Percentiles rank a stretch among this genome's conserved stretches.
phyloP scores from a whole-genome alignment of 2,329 filamentous ascomycete genomes.

The Incumbomyces delicatus region DNA sequence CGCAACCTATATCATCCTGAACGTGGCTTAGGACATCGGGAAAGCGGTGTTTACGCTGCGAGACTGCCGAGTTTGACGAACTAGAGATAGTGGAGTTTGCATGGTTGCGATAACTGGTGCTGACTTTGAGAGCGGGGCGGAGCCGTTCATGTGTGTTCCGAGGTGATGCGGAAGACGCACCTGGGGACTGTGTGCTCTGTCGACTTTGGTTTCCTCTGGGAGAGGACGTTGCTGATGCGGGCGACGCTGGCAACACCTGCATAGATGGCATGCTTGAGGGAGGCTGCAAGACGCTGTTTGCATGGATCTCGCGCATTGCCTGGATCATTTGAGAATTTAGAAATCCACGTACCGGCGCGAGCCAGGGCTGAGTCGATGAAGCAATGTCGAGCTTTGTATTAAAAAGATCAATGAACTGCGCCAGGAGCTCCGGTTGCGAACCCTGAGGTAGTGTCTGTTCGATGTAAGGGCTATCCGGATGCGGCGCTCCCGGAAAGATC shows the following conservation, averaged over 20 bases:
- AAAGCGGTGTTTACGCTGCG: neutral
- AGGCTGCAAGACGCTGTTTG: neutral
- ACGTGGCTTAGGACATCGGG: neutral
- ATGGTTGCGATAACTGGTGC: no score
- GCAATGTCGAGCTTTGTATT: neutral
- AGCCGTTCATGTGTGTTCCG: no score
- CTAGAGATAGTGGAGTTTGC: no score
- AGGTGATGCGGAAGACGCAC: neutral
- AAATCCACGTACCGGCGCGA: neutral
- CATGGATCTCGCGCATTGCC: slow-evolving; percentile 2
- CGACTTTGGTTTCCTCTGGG: neutral
- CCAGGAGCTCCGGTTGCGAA: neutral
- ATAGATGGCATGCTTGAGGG: neutral
- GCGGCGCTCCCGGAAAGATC: slow-evolving; percentile 16
- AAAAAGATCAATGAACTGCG: slow-evolving; percentile 2
- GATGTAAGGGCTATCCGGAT: slow-evolving; percentile 15
- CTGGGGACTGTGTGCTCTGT: neutral
- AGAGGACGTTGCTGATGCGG: neutral
- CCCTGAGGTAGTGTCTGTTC: neutral
- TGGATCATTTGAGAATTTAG: slow-evolving; percentile 3
- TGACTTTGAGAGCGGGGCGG: no score
- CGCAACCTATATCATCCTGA: neutral
- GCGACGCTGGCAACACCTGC: neutral
- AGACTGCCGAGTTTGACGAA: neutral
- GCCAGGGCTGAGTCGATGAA: neutral